Evolutionary conservation across 768 basidiomycete species (phyloP).

Genomic region (Amanita fuliginea): DNA sequence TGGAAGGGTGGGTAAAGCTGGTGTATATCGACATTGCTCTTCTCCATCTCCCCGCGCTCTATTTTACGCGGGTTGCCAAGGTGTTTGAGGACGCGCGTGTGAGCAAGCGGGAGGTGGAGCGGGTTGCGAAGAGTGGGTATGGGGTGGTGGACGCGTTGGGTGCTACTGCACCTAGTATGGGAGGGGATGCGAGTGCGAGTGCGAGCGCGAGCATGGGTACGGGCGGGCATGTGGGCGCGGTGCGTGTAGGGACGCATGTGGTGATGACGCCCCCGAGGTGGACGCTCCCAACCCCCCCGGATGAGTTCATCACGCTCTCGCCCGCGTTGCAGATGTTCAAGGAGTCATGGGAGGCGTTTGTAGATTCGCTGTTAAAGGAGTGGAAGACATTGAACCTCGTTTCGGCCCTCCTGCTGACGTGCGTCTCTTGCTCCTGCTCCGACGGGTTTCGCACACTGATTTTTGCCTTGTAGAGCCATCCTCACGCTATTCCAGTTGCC

Average conservation of each 20-base stretch:
- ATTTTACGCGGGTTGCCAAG: slow-evolving; percentile 68
- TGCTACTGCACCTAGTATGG: too few relatives aligned
- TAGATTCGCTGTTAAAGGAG: slow-evolving; percentile 19
- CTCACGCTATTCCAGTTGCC: slow-evolving; percentile 24
- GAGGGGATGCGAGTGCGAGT: too few relatives aligned
- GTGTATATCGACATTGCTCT: slow-evolving; percentile 31
- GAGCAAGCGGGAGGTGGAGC: slow-evolving; percentile 58
- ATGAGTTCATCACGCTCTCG: slow-evolving; percentile 44
- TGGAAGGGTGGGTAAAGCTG: too few relatives aligned
- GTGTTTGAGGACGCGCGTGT: slow-evolving; percentile 73
- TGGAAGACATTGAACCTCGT: slow-evolving; percentile 27
- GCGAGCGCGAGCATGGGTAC: too few relatives aligned
- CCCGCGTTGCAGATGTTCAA: slow-evolving; percentile 38
- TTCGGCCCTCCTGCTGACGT: slow-evolving; percentile 22
- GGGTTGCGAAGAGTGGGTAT: slow-evolving; percentile 16
- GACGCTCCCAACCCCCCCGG: slow-evolving; percentile 24
- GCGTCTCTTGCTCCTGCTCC: slow-evolving; percentile 4
- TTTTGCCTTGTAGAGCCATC: slow-evolving; percentile 19
- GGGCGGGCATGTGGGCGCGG: too few relatives aligned
- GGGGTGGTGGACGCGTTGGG: too few relatives aligned
- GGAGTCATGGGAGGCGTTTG: slow-evolving; percentile 18
- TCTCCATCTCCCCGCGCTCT: slow-evolving; percentile 63
- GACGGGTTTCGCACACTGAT: too few relatives aligned
- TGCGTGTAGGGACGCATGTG: not conserved
- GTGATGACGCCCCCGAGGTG: slow-evolving; percentile 7